Conservation (phyloP, 768 basidiomycete species). For the Pisolithus sp. region DNA sequence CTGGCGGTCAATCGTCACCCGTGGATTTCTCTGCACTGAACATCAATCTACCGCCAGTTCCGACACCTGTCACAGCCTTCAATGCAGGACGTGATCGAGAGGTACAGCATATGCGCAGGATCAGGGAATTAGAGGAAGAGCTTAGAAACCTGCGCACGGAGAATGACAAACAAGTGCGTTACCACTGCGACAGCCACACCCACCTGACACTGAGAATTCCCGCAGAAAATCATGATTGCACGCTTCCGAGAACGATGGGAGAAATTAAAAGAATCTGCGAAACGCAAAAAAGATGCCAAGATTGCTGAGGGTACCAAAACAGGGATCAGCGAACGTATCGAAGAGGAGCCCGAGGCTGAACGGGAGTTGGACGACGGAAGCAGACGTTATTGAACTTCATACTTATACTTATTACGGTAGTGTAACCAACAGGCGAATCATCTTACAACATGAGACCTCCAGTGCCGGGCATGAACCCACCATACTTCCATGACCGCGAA, state of each 20-base stretch:
- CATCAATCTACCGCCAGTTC: constrained; percentile 44
- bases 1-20: constrained; percentile 28
- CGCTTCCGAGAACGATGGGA: constrained; percentile 87
- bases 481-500: too few relatives aligned
- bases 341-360: constrained; percentile 61
- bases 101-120: constrained; percentile 37
- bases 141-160: constrained; percentile 54
- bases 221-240: constrained; percentile 73
- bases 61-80: constrained; percentile 44
- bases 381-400: neutral
- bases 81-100: constrained; percentile 55
- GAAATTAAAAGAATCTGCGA: constrained; percentile 82
- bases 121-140: constrained; percentile 80
- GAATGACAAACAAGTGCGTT: constrained; percentile 75
- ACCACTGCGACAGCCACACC: neutral
- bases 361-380: constrained; percentile 41
- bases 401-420: too few relatives aligned
- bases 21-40: constrained; percentile 55
- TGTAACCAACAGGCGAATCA: too few relatives aligned
- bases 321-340: constrained; percentile 59
- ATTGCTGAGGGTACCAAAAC: constrained; percentile 39
- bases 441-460: too few relatives aligned
- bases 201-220: constrained; percentile 11
- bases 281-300: constrained; percentile 75
- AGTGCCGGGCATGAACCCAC: too few relatives aligned